These are phyloP conservation scores for Dioscorea zingiberensis DNA, from an alignment of 106 monocot species.

Conservation along the genomic window DNA sequence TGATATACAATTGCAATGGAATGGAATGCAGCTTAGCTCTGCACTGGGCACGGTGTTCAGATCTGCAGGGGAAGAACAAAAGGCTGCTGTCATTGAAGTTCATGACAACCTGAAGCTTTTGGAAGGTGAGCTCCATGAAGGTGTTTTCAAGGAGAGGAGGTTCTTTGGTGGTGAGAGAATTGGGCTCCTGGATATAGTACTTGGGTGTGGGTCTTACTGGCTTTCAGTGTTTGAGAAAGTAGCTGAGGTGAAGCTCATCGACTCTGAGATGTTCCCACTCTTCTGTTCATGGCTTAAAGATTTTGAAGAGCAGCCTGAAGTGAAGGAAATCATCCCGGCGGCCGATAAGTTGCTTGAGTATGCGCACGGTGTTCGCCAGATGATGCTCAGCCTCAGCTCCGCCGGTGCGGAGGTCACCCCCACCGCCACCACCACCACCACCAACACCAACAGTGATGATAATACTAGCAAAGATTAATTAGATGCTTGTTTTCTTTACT, in stretches of 20 bases:
- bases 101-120: constrained; percentile 48
- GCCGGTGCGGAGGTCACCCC: background rate
- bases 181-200: constrained; percentile 66
- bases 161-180: constrained; percentile 80
- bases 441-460: background rate
- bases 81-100: constrained; percentile 39
- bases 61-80: constrained; percentile 46
- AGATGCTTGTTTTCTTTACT: too few relatives aligned
- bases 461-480: background rate
- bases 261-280: constrained; percentile 42
- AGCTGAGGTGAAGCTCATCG: constrained; percentile 53
- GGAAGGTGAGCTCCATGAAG: constrained; percentile 61
- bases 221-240: constrained; percentile 59
- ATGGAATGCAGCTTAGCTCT: constrained; percentile 37
- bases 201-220: constrained; percentile 77
- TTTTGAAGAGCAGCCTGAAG: constrained; percentile 57
- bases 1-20: background rate
- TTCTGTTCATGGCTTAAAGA: constrained; percentile 52
- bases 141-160: constrained; percentile 54
- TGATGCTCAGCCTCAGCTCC: constrained; percentile 26
- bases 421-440: background rate
- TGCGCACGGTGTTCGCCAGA: constrained; percentile 29
- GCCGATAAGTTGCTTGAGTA: constrained; percentile 50
- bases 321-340: constrained; percentile 53
- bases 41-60: constrained; percentile 48